These are phyloP conservation scores for Paramecium biaurelia DNA, from an alignment of 73 alveolate genomes.

Conservation along the genomic window DNA sequence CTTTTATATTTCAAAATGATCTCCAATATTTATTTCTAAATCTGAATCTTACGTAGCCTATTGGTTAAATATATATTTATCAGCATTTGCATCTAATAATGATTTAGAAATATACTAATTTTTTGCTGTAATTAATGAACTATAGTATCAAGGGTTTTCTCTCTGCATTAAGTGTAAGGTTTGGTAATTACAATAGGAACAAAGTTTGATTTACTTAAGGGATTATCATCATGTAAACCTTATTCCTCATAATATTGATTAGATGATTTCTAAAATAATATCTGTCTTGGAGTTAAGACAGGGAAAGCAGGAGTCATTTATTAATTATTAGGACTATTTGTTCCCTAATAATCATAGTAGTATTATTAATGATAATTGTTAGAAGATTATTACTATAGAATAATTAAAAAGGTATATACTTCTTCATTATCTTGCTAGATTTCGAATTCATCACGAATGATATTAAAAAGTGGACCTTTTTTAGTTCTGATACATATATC, in stretches of 20 bases:
- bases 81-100: conserved; percentile 9
- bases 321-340: neutral
- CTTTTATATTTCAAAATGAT: neutral
- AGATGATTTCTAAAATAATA: neutral
- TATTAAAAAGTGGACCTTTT: conserved; percentile 10
- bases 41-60: neutral
- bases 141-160: neutral
- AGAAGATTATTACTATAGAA: neutral
- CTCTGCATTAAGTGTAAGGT: neutral
- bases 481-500: conserved; percentile 33
- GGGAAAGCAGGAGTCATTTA: conserved; percentile 1
- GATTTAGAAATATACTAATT: neutral
- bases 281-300: conserved; percentile 7
- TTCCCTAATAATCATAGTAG: neutral
- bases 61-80: neutral
- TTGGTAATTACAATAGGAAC: neutral
- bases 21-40: neutral
- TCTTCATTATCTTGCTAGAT: conserved; percentile 8
- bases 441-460: conserved; percentile 44
- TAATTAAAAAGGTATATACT: neutral
- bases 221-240: neutral
- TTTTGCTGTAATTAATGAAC: neutral
- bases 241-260: neutral
- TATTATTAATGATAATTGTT: neutral
- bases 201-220: neutral